A percentile compares a stretch with the other conserved stretches of the same genome.
Conservation (phyloP, 2,329 filamentous ascomycete species). For the Alternaria panax region DNA sequence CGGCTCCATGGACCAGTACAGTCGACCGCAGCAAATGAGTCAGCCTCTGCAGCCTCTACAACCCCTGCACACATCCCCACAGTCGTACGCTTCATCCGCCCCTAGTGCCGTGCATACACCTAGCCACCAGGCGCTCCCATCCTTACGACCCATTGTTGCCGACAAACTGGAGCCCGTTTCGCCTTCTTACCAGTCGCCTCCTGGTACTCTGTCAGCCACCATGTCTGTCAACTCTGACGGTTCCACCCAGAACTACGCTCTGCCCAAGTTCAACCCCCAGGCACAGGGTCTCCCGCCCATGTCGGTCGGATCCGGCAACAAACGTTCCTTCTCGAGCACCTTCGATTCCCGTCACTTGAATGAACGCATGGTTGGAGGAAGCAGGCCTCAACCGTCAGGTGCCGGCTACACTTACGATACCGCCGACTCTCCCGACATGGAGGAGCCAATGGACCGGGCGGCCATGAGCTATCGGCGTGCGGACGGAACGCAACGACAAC, state of each 20-base stretch:
- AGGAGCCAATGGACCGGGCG: conserved; percentile 48
- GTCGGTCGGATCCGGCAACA: conserved; percentile 46
- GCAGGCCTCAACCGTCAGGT: conserved; percentile 49
- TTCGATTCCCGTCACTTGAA: conserved; percentile 55
- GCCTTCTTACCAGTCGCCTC: conserved; percentile 53
- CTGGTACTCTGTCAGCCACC: conserved; percentile 38
- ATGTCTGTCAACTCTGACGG: conserved; percentile 47
- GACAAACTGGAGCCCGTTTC: conserved; percentile 55
- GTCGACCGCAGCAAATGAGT: conserved; percentile 47
- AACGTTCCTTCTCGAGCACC: conserved; percentile 56
- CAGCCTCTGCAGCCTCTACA: conserved; percentile 45
- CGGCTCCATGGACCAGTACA: conserved; percentile 48
- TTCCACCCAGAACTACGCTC: conserved; percentile 34
- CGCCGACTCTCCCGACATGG: conserved; percentile 50
- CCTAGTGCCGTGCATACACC: conserved; percentile 39
- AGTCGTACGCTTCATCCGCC: conserved; percentile 38
- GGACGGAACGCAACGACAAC: conserved; percentile 53
- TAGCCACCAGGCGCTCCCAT: conserved; percentile 51
- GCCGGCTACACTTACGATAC: conserved; percentile 44
- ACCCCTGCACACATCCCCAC: conserved; percentile 44
- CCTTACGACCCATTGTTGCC: conserved; percentile 46
- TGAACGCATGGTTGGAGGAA: conserved; percentile 55
- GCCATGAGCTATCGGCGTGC: conserved; percentile 58
- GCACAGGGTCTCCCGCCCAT: conserved; percentile 35
- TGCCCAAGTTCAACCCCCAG: conserved; percentile 40